phyloP scores from a whole-genome alignment of 1,284 basidiomycete species.

The Phylloboletellus chloephorus region DNA sequence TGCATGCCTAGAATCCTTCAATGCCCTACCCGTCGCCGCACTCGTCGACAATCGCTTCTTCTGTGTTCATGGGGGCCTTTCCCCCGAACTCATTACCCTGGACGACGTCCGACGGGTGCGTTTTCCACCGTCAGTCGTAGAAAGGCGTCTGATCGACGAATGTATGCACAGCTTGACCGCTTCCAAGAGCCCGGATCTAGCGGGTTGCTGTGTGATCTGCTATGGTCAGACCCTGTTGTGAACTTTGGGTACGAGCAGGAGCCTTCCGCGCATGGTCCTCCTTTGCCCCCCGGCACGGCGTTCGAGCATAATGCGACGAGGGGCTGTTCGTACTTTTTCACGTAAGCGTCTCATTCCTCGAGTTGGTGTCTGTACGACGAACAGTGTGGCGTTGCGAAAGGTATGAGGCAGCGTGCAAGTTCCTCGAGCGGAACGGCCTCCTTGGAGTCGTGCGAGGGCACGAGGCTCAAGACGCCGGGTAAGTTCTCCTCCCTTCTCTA shows the following conservation, averaged over 20 bases:
- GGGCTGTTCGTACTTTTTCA: constrained; percentile 94
- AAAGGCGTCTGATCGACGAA: constrained; percentile 5
- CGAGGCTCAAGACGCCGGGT: constrained; percentile 97
- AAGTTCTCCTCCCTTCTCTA: constrained; percentile 19
- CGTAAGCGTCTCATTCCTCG: constrained; percentile 48
- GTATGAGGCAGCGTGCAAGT: constrained; percentile 90
- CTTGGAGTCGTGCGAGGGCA: constrained; percentile 95
- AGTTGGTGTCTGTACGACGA: constrained; percentile 1
- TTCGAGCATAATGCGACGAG: constrained; percentile 89
- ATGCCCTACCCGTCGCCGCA: constrained; percentile 85
- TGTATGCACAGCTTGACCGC: constrained; percentile 64
- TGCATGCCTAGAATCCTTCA: constrained; percentile 89
- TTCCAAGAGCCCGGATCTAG: constrained; percentile 93
- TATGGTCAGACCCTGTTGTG: constrained; percentile 92
- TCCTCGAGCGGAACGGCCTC: constrained; percentile 88
- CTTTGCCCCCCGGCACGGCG: constrained; percentile 37
- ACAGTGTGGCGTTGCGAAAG: constrained; percentile 35
- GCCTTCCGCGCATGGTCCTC: constrained; percentile 24
- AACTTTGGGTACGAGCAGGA: constrained; percentile 66
- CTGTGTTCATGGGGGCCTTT: constrained; percentile 96
- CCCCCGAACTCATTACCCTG: constrained; percentile 80
- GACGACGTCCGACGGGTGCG: constrained; percentile 75
- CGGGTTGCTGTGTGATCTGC: constrained; percentile 90
- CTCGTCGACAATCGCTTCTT: constrained; percentile 96
- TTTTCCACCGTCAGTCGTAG: constrained; percentile 9